phyloP scores from a whole-genome alignment of 352 stramenopile species.

The Pythium dissimile region DNA sequence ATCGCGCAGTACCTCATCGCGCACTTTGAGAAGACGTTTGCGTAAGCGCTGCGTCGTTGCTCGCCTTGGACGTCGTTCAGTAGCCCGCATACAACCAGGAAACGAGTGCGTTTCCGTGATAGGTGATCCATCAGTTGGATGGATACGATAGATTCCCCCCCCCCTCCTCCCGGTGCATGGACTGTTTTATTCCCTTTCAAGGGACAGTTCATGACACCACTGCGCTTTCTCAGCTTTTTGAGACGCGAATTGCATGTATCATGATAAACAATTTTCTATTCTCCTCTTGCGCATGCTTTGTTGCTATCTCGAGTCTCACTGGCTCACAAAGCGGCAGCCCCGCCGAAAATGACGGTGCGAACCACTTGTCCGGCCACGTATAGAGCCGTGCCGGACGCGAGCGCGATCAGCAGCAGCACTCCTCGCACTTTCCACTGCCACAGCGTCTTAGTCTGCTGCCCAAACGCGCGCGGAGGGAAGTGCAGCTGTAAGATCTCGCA shows the following conservation, averaged over 20 bases:
- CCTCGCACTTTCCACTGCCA: constrained; percentile 70
- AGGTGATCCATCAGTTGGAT: constrained; percentile 27
- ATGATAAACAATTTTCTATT: constrained; percentile 15
- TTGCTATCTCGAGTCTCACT: not conserved
- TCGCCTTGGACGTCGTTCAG: too few species aligned
- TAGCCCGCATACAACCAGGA: too few species aligned
- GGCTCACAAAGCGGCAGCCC: not conserved
- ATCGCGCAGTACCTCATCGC: constrained; percentile 94
- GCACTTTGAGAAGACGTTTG: constrained; percentile 90
- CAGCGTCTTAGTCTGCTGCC: constrained; percentile 44
- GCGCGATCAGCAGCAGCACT: constrained; percentile 35
- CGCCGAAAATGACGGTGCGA: not conserved
- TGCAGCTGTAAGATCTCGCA: constrained; percentile 63
- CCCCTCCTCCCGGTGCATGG: not conserved
- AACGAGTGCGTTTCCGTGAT: not conserved
- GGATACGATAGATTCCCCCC: constrained; percentile 20
- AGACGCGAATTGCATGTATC: constrained; percentile 6
- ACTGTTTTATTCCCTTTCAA: not conserved
- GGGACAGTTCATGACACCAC: too few species aligned
- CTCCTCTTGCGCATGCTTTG: not conserved
- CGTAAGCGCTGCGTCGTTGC: too few species aligned
- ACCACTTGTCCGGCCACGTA: constrained; percentile 9
- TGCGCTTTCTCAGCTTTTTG: not conserved
- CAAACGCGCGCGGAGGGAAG: constrained; percentile 62
- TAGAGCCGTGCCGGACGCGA: constrained; percentile 21